phyloP scores from a whole-genome alignment of 805 yeast species.

The Gaillardinia entomophila region DNA sequence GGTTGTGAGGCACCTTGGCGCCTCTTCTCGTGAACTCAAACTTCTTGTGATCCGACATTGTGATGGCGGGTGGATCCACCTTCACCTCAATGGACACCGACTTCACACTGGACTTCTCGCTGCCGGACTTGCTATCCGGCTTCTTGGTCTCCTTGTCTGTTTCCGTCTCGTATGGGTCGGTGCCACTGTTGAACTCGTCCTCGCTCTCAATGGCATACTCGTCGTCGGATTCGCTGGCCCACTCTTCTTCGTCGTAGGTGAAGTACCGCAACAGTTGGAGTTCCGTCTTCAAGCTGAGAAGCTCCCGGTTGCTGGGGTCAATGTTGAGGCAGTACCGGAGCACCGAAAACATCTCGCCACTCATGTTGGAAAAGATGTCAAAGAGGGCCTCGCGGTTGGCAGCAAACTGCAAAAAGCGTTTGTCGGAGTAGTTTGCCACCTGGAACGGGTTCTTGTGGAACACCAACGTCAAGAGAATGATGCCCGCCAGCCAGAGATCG shows the following conservation, averaged over 20 bases:
- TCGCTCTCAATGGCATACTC: conserved; percentile 25
- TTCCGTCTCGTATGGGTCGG: no score
- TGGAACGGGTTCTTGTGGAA: conserved; percentile 85
- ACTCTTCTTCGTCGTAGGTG: conserved; percentile 70
- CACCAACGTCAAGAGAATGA: conserved; percentile 75
- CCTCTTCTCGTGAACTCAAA: neutral
- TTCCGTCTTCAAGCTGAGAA: conserved; percentile 55
- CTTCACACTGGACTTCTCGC: conserved; percentile 4
- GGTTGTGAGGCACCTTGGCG: conserved; percentile 21
- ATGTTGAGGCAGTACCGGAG: conserved; percentile 71
- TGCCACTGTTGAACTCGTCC: conserved; percentile 12
- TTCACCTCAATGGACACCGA: neutral
- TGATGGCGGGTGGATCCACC: neutral
- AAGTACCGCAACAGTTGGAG: conserved; percentile 56
- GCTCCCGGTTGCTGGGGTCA: conserved; percentile 80
- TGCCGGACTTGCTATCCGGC: conserved; percentile 4
- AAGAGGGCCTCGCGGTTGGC: conserved; percentile 83
- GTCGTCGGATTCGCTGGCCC: conserved; percentile 47
- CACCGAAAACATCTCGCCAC: conserved; percentile 80
- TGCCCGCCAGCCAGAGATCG: conserved; percentile 88
- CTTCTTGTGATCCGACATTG: neutral
- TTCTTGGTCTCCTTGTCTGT: conserved; percentile 2
- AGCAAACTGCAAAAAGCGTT: conserved; percentile 78
- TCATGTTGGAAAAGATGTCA: conserved; percentile 87
- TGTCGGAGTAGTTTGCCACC: conserved; percentile 75